phyloP scores from a whole-genome alignment of 2,329 filamentous ascomycete genomes.

The Epichloe amarillans region DNA sequence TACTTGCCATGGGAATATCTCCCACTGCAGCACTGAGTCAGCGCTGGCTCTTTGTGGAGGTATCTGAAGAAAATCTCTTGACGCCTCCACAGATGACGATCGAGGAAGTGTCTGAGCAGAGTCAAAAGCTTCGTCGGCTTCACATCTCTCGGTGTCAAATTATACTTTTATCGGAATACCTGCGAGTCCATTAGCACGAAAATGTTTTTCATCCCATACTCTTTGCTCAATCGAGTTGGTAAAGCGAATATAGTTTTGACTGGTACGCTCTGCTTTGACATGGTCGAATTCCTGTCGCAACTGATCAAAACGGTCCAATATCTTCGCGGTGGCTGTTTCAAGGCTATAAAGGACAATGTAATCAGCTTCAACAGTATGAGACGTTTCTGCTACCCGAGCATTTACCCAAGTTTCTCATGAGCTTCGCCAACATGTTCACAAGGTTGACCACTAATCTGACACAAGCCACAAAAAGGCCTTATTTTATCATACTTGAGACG shows the following conservation, averaged over 20 bases:
- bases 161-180: not conserved
- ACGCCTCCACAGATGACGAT: conserved; percentile 5
- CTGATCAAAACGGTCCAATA: conserved; percentile 9
- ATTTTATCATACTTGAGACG: conserved; percentile 9
- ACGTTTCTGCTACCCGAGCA: too few relatives aligned
- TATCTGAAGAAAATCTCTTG: conserved; percentile 11
- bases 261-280: conserved; percentile 3
- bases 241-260: not conserved
- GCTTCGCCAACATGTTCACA: conserved; percentile 10
- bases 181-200: not conserved
- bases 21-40: conserved; percentile 10
- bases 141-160: not conserved
- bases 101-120: not conserved
- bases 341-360: conserved; percentile 1
- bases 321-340: conserved; percentile 8
- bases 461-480: conserved; percentile 8
- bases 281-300: conserved; percentile 7
- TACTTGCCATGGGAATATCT: conserved; percentile 9
- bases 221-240: not conserved
- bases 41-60: conserved; percentile 10
- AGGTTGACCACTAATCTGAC: conserved; percentile 6
- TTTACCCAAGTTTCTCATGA: conserved; percentile 9
- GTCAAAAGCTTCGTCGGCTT: not conserved
- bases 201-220: too few relatives aligned
- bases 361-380: too few relatives aligned